phyloP scores from a whole-genome alignment of 768 basidiomycete species.

The Tulasnella calospora region DNA sequence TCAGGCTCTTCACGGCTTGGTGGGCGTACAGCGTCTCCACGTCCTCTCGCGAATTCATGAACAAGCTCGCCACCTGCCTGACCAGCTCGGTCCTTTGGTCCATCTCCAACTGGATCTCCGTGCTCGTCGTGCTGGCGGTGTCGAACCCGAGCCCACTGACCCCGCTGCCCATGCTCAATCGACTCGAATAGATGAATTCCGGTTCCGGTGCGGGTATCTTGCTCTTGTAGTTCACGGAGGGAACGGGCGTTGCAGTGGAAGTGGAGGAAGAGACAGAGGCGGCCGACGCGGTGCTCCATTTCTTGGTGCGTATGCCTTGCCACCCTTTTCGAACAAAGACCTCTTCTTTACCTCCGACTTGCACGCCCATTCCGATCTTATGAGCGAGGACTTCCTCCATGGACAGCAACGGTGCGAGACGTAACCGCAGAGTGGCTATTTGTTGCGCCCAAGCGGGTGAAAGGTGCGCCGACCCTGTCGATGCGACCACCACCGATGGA shows the following conservation, averaged over 20 bases:
- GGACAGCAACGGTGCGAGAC: slow-evolving; percentile 24
- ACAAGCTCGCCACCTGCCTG: slow-evolving; percentile 7
- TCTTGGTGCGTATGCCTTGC: slow-evolving; percentile 25
- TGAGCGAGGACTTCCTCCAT: slow-evolving; percentile 25
- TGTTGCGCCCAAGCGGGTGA: slow-evolving; percentile 6
- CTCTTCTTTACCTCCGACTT: slow-evolving; percentile 25
- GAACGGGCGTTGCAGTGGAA: neutral
- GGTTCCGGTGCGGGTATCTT: neutral
- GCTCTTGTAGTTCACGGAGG: too few species aligned
- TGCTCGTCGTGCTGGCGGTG: slow-evolving; percentile 13
- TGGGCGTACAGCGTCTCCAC: slow-evolving; percentile 20
- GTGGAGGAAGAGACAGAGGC: neutral
- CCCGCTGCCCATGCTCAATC: neutral
- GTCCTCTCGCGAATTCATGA: slow-evolving; percentile 12
- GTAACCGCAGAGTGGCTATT: slow-evolving; percentile 24
- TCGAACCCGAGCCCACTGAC: slow-evolving; percentile 8
- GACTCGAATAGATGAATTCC: slow-evolving; percentile 1
- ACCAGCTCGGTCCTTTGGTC: slow-evolving; percentile 19
- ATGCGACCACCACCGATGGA: neutral
- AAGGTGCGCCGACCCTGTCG: neutral
- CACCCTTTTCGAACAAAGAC: slow-evolving; percentile 27
- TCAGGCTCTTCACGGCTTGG: slow-evolving; percentile 17
- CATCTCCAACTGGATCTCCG: slow-evolving; percentile 4
- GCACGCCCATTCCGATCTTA: slow-evolving; percentile 17
- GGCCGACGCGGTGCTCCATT: neutral